These are phyloP conservation scores for Meripilus lineatus DNA, from an alignment of 1,284 basidiomycete genomes.

Conservation along the genomic window DNA sequence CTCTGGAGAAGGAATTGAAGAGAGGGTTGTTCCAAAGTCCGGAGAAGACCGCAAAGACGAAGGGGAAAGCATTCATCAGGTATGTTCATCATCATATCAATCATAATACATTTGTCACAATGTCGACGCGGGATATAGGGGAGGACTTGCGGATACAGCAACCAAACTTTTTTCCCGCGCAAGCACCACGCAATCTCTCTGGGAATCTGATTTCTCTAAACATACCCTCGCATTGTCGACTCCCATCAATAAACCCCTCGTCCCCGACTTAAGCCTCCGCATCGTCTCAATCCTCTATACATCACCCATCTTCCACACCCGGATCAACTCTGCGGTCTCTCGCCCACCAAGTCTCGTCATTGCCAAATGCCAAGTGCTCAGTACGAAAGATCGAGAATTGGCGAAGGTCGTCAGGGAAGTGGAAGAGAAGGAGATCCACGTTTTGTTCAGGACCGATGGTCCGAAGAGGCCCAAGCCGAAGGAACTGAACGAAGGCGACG, in stretches of 20 bases:
- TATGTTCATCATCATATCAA: not conserved
- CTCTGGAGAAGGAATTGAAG: not conserved
- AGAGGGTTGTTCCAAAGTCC: constrained; percentile 2
- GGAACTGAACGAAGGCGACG: not conserved
- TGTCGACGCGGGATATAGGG: not conserved
- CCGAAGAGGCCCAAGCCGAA: not conserved
- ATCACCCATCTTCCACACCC: not conserved
- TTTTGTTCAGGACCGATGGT: not conserved
- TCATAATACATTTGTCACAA: not conserved
- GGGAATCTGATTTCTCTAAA: not conserved
- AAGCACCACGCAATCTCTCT: not conserved
- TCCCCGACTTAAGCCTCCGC: not conserved
- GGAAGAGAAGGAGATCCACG: not conserved
- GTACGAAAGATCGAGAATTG: too few relatives aligned
- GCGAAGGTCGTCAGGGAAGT: not conserved
- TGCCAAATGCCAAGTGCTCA: not conserved
- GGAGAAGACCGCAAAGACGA: not conserved
- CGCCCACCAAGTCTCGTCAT: not conserved
- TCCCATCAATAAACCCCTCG: not conserved
- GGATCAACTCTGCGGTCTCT: not conserved
- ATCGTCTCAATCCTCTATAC: not conserved
- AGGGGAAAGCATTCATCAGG: not conserved
- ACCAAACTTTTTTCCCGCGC: not conserved
- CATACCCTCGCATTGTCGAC: too few relatives aligned
- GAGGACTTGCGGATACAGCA: not conserved